These are phyloP conservation scores for Rauvolfia tetraphylla DNA, from an alignment of 257 asterid species.

Conservation along the genomic window DNA sequence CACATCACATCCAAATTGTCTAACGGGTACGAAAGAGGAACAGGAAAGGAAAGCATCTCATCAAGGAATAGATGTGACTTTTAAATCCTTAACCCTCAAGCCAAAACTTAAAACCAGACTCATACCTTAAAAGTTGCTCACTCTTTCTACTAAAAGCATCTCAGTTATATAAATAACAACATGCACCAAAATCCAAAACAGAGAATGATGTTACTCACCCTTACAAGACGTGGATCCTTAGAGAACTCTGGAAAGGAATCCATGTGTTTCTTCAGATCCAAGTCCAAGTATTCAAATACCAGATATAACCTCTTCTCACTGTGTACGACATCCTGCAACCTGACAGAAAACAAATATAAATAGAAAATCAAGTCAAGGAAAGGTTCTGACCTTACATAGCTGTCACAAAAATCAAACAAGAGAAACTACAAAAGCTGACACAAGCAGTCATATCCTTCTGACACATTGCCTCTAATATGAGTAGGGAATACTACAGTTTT, in stretches of 20 bases:
- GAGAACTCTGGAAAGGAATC: conserved; percentile 91
- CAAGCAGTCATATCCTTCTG: background rate
- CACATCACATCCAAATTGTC: background rate
- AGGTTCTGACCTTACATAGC: background rate
- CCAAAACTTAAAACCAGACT: background rate
- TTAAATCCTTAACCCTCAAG: background rate
- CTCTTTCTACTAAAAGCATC: background rate
- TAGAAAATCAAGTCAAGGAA: background rate
- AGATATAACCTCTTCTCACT: conserved; percentile 86
- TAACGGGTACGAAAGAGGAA: background rate
- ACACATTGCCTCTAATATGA: background rate
- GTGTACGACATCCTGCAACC: conserved; percentile 99
- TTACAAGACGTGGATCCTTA: conserved; percentile 67
- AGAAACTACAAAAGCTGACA: background rate
- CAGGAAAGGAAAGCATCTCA: background rate
- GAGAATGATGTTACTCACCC: conserved; percentile 52
- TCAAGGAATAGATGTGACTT: background rate
- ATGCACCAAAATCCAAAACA: conserved; percentile 16
- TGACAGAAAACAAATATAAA: conserved; percentile 23
- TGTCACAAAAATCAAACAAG: background rate
- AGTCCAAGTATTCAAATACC: conserved; percentile 94
- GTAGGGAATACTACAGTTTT: background rate
- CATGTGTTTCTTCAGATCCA: conserved; percentile 98
- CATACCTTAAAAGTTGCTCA: conserved; percentile 6
- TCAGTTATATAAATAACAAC: conserved; percentile 8